Evolutionary conservation across 1,284 basidiomycete species (phyloP), one percentile per base, ranked within the genome.

Genomic region (Fomitopsis palustris): DNA sequence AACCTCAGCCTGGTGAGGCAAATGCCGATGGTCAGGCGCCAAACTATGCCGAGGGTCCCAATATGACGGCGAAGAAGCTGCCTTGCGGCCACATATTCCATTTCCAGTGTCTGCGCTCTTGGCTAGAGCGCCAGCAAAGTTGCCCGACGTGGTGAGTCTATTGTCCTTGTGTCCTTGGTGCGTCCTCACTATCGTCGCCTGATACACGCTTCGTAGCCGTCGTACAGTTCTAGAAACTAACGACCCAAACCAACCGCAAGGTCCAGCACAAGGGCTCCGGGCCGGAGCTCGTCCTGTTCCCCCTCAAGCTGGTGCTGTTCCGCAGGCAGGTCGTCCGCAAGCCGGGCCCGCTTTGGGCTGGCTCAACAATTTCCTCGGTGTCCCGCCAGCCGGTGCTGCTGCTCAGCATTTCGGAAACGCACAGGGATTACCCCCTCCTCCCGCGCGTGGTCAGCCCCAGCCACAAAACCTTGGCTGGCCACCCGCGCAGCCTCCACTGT

Each of bases 21-120:
- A 38, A 57, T 27, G 60, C 65, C 53, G 61, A 60, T 23, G 51
- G 65, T 47, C 57, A 65, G 58, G 70, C 70, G 58, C 67, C 74
- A 56, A 67, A 59, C 0, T 70, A 70, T 35, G 70, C 73, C 35
- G 89, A 89, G 59, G 93, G 91, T 1, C 93, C 92, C 21, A 98
- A 98, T 69, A 92, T 92, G 59, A 96, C 95, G 7, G 96, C 96
- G 4, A 99, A 98, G 78, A 96, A 95, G 72, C 81, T 99, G 14
- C 90, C 88, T 5, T 99, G 97, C 75, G 95, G 95, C 0, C 97
- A 99, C 73, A 88, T 98, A 51, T 99, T 99, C 80, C 97, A 99
- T 75, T 97, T 98, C 74, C 89, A 98, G 70, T 99, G 97, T 73
- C 82, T 99, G 54, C 84, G 95, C 49, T 96, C 94, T 31, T 99